Evolutionary conservation across 441 rosid species (phyloP).

Genomic region (Croton laevigatus): DNA sequence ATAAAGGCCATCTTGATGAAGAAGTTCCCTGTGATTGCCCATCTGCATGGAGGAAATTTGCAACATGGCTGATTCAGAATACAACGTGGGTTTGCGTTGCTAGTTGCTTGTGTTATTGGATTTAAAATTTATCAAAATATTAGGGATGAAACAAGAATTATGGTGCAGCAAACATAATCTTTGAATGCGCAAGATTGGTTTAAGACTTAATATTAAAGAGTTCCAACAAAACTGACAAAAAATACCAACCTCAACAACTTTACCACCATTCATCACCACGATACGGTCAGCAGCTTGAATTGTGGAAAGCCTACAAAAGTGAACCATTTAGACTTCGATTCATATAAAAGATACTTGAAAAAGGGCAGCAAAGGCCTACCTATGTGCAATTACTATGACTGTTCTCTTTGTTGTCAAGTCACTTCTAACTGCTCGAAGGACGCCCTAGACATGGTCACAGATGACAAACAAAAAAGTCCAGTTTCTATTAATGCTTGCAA

Average conservation of each 20-base stretch:
- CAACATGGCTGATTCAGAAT: not conserved
- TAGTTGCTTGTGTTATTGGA: not conserved
- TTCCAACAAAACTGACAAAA: not conserved
- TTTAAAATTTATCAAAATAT: not conserved
- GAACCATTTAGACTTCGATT: conserved; percentile 19
- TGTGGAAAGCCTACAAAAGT: conserved; percentile 71
- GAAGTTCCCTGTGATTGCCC: conserved; percentile 81
- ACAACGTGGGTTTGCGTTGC: not conserved
- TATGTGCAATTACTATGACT: conserved; percentile 85
- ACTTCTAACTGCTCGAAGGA: conserved; percentile 67
- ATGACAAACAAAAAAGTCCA: conserved; percentile 2
- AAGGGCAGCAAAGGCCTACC: conserved; percentile 34
- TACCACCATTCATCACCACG: conserved; percentile 81
- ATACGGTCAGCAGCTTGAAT: conserved; percentile 89
- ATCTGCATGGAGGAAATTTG: conserved; percentile 36
- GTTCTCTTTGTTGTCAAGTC: conserved; percentile 63
- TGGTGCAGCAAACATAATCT: not conserved
- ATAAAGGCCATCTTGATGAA: conserved; percentile 67
- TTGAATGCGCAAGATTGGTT: not conserved
- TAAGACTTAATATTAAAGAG: not conserved
- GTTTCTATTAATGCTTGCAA: not conserved
- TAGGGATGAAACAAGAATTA: not conserved
- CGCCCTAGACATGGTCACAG: conserved; percentile 45
- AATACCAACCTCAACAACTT: conserved; percentile 63
- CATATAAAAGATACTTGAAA: not conserved